phyloP scores from a whole-genome alignment of 805 yeast species.

The Candida ipomoeae region DNA sequence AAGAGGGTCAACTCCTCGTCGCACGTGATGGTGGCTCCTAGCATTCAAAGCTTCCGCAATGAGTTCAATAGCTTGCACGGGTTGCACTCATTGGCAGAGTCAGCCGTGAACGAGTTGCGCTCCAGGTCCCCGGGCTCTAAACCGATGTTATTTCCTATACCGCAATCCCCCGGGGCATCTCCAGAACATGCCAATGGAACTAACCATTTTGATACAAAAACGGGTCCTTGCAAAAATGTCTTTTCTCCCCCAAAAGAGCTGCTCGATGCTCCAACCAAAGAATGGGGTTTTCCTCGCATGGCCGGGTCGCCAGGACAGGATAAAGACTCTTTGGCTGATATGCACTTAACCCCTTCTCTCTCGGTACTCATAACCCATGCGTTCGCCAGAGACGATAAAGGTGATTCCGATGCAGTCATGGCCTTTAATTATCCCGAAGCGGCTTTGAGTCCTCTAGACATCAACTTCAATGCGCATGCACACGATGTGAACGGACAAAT shows the following conservation, averaged over 20 bases:
- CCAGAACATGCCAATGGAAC: neutral
- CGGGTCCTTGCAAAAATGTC: no score
- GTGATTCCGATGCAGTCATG: conserved; percentile 9
- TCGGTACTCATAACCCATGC: conserved; percentile 36
- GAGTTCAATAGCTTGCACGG: conserved; percentile 16
- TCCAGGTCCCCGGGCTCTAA: conserved; percentile 9
- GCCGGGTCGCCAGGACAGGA: conserved; percentile 1
- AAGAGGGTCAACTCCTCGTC: conserved; percentile 22
- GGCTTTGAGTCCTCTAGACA: conserved; percentile 26
- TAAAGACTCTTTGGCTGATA: conserved; percentile 15
- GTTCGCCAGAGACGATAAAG: conserved; percentile 22
- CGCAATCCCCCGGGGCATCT: neutral
- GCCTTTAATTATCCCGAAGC: conserved; percentile 11
- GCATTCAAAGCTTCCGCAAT: conserved; percentile 10
- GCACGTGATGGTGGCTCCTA: conserved; percentile 7
- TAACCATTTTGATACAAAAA: no score
- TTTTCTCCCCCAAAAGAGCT: neutral
- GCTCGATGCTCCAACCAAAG: conserved; percentile 5
- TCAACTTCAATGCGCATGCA: neutral
- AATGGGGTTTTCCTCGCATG: conserved; percentile 6
- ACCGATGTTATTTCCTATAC: neutral
- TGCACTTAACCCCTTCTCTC: conserved; percentile 35
- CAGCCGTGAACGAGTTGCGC: conserved; percentile 28
- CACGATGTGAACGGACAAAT: neutral
- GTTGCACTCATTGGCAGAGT: conserved; percentile 33